Conservation (phyloP, 2,329 filamentous ascomycete genomes). For the Pseudogymnoascus sp. region DNA sequence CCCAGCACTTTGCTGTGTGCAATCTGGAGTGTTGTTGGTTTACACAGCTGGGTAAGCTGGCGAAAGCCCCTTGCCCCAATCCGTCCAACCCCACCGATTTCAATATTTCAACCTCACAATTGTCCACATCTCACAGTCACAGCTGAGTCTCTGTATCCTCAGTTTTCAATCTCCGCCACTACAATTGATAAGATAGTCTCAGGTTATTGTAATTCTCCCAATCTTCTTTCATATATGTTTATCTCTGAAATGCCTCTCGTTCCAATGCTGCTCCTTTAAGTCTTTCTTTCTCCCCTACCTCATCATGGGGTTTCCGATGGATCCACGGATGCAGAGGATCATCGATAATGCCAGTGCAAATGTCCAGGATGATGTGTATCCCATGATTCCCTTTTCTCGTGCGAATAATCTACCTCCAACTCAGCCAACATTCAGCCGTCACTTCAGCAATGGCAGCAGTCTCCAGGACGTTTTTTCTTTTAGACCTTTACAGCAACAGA, state of each 20-base stretch:
- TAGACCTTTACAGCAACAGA: not conserved
- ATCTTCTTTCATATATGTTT: not conserved
- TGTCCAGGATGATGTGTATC: not conserved
- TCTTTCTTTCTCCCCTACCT: not conserved
- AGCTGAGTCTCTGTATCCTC: not conserved
- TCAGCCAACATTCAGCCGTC: not conserved
- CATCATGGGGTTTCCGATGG: conserved; percentile 20
- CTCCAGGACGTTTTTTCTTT: not conserved
- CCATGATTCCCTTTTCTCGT: not conserved
- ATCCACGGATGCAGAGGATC: conserved; percentile 21
- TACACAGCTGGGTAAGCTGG: not conserved
- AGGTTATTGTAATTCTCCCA: not conserved
- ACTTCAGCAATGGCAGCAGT: not conserved
- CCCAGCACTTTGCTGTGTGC: not conserved
- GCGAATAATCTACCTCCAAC: not conserved
- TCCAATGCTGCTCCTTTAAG: not conserved
- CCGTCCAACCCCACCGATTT: not conserved
- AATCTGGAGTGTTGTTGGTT: not conserved
- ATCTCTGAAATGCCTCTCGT: not conserved
- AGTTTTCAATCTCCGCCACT: not conserved
- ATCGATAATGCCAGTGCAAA: conserved; percentile 16
- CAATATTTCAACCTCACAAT: not conserved
- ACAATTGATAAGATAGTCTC: not conserved
- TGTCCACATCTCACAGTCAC: not conserved
- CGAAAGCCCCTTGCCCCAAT: not conserved